Evolutionary conservation across 805 yeast species (phyloP).

Genomic region (Nakazawaea wyomingensis): DNA sequence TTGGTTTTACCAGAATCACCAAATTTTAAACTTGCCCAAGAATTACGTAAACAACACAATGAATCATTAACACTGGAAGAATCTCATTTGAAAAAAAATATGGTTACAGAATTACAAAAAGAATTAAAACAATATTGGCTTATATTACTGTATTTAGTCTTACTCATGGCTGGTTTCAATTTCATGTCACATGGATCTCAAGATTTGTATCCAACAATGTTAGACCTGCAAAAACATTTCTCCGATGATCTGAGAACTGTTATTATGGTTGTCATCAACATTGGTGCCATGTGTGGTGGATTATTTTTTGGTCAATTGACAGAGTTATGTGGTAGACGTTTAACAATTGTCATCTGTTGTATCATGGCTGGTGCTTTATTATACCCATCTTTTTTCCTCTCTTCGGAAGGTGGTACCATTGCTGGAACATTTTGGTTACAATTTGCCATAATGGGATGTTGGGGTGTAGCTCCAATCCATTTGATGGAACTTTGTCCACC

Average conservation of each 20-base stretch:
- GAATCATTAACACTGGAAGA: constrained; percentile 15
- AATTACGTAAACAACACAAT: constrained; percentile 19
- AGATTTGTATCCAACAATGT: constrained; percentile 64
- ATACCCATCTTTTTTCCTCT: constrained; percentile 55
- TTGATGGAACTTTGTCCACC: constrained; percentile 63
- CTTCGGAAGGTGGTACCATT: constrained; percentile 32
- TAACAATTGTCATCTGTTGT: constrained; percentile 46
- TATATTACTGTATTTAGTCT: constrained; percentile 47
- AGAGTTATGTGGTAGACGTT: constrained; percentile 55
- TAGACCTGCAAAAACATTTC: constrained; percentile 46
- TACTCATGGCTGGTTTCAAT: constrained; percentile 65
- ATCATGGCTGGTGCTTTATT: constrained; percentile 53
- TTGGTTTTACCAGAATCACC: constrained; percentile 55
- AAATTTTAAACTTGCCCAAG: constrained; percentile 34
- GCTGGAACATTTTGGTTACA: constrained; percentile 63
- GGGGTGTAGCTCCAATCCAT: constrained; percentile 69
- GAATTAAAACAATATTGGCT: constrained; percentile 54
- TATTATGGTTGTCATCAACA: constrained; percentile 55
- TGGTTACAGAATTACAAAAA: constrained; percentile 23
- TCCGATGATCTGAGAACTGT: constrained; percentile 47
- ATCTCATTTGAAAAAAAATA: constrained; percentile 11
- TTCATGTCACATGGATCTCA: constrained; percentile 73
- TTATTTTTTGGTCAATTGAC: constrained; percentile 51
- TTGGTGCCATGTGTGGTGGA: constrained; percentile 70
- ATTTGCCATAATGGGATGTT: constrained; percentile 64